Evolutionary conservation across 2,329 filamentous ascomycete species (phyloP).

Genomic region (Botrytis sinoallii): DNA sequence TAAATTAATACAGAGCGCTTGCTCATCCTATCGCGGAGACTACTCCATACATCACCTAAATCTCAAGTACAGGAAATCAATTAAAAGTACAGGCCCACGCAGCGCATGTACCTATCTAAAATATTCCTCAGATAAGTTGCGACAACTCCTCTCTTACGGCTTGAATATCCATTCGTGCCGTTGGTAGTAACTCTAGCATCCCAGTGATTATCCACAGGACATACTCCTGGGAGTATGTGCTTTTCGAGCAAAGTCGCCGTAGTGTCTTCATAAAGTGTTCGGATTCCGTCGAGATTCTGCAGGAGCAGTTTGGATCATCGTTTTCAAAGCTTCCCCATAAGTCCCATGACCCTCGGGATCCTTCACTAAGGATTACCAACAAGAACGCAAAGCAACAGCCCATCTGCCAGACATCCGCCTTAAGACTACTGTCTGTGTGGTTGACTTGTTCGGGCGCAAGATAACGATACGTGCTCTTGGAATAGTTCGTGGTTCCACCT

Average conservation of each 20-base stretch:
- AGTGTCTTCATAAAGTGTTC: not conserved
- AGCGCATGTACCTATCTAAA: not conserved
- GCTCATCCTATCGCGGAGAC: not conserved
- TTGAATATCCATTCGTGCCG: not conserved
- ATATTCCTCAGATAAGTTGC: not conserved
- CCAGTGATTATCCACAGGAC: not conserved
- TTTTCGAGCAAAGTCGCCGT: not conserved
- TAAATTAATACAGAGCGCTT: not conserved
- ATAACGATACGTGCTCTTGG: not conserved
- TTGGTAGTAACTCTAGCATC: not conserved
- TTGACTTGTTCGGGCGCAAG: not conserved
- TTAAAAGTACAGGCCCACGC: not conserved
- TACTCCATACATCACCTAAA: not conserved
- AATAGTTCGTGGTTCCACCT: not conserved
- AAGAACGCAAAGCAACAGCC: not conserved
- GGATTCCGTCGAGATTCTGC: not conserved
- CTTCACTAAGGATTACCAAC: not conserved
- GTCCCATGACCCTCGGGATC: not conserved
- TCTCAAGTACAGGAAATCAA: not conserved
- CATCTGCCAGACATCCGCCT: not conserved
- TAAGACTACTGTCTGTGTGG: not conserved
- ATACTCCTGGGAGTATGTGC: not conserved
- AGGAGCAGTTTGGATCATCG: not conserved
- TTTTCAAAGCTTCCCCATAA: not conserved
- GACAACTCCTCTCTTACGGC: not conserved